Base-by-base conservation (phyloP, 495 filamentous ascomycete species). In the Trichoderma virens region DNA sequence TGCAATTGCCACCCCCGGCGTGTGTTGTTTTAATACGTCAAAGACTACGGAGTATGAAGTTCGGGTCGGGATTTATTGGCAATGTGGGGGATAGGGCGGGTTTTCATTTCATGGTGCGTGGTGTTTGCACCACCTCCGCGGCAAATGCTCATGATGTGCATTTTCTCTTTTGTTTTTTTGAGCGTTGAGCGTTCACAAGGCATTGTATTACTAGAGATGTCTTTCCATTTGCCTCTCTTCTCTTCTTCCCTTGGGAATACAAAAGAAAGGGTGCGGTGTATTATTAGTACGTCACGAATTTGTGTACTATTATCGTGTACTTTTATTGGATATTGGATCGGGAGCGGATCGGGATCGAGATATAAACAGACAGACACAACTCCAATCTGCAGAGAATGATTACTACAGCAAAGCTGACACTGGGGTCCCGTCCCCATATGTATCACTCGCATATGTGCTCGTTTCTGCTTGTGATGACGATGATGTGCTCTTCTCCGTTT, bases 181-280 rank as follows among this genome's bases (percentile, higher is more conserved):
- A 56, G 51, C 51, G 51, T 56, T 56, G 51, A 56, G 51, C 51
- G 51, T 56, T 56, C 51, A 9, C 51, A 56, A 31, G 51, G 51
- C 51, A 56, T 56, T 56, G 51, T 56, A 56, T 56, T 28, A 56
- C 11, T 56, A 27, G 25, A 56, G 5, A 20, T 34, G 59, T 18
- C 18, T 39, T 38, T 61, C 28, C 31, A 1, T 34, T 34, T 60
- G 27, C 34, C 59, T 28, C 31, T 39, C 23, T 39, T 47, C 20
- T n/a, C 18, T 38, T 34, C 20, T 39, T 25, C 27, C 56, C 13
- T 61, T 61, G 31, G 11, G 18, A 5, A 3, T 27, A 16, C 11
- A 25, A 16, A 16, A 60, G 16, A 14, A 31, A 30, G 25, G 23
- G 28, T 60, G 16, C 56, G 9, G 23, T 59, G 51, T 59, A 35